Base-by-base conservation (phyloP, 2,329 filamentous ascomycete species). In the Bipolaris zeicola region DNA sequence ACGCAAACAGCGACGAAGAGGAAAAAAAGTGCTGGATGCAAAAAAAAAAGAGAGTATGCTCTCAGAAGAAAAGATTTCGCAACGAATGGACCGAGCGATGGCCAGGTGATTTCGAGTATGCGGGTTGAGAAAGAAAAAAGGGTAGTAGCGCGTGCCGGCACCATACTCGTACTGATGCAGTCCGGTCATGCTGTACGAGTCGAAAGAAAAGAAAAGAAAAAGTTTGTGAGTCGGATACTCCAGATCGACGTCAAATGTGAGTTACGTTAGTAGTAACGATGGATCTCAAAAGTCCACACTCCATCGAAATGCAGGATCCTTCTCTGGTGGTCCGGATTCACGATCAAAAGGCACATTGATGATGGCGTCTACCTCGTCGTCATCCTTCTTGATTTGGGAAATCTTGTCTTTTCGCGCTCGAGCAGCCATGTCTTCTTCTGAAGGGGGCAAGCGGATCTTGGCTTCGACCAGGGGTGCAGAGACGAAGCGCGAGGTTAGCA, bases 201-300 rank as follows among this genome's bases (percentile, higher is more conserved):
- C 10, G 14, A 16, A 31, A 16, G 14, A 18, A 10, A 38, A 51
- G 34, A 46, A 50, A 20, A 18, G 8, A 1, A 11, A 49, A 20
- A 33, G 11, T n/a, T 16, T 28, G 49, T 24, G 24, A 42, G 5
- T 42, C 3, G 7, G 11, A 31, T 18, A 33, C 24, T 14, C n/a
- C 14, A 41, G 34, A 13, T 26, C 7, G 3, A 26, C n/a, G 11
- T 13, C 18, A 28, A 14, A 34, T 7, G 20, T 20, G 20, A 34
- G 28, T 50, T 47, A 22, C 31, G 28, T 20, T 13, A 24, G 18
- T 34, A 28, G 33, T 6, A 2, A 26, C 6, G 46, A 50, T 36
- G 18, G 5, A 13, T 38, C 13, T 45, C 51, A 80, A 50, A 79
- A 75, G 54, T 80, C 78, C 48, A 80, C 77, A 58, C 72, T 78